Percentiles rank a stretch among this genome's conserved stretches.
Evolutionary conservation across 2,329 filamentous ascomycete genomes (phyloP).

Genomic region (Nigrospora sphaerica): DNA sequence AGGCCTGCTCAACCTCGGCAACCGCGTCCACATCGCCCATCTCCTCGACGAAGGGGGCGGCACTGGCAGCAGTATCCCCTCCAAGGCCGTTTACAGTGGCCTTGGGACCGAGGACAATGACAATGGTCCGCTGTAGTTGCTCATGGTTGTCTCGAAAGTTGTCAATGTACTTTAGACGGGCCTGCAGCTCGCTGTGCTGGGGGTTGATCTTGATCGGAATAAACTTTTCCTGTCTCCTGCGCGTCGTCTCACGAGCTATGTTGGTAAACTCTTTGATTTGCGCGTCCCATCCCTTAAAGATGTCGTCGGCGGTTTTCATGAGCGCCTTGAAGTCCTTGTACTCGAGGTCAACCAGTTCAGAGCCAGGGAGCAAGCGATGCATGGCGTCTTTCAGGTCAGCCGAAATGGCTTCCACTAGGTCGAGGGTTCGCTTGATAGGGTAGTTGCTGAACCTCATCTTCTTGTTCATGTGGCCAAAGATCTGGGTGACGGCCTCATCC

Average conservation of each 20-base stretch:
- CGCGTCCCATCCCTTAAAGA: constrained; percentile 92
- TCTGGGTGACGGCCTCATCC: constrained; percentile 79
- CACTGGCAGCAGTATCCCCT: constrained; percentile 46
- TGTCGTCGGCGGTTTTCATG: constrained; percentile 75
- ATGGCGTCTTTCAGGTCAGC: constrained; percentile 83
- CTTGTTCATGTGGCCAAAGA: constrained; percentile 94
- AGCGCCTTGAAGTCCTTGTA: constrained; percentile 83
- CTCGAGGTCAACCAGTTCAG: constrained; percentile 83
- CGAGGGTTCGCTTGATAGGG: constrained; percentile 81
- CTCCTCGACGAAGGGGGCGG: constrained; percentile 74
- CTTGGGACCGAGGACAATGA: constrained; percentile 86
- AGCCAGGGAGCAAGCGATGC: constrained; percentile 78
- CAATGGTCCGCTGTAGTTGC: constrained; percentile 91
- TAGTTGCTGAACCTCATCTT: constrained; percentile 96
- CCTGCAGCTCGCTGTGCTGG: constrained; percentile 81
- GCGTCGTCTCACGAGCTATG: constrained; percentile 88
- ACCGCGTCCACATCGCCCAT: constrained; percentile 97
- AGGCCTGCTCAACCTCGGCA: constrained; percentile 91
- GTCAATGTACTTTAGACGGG: constrained; percentile 84
- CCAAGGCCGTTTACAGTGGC: constrained; percentile 46
- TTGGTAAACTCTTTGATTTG: constrained; percentile 97
- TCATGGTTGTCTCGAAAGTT: constrained; percentile 97
- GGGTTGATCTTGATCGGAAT: constrained; percentile 95
- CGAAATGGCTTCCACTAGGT: constrained; percentile 95
- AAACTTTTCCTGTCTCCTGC: constrained; percentile 92